phyloP scores from a whole-genome alignment of 176 grass and related monocot genomes.

The Oryza rufipogon region DNA sequence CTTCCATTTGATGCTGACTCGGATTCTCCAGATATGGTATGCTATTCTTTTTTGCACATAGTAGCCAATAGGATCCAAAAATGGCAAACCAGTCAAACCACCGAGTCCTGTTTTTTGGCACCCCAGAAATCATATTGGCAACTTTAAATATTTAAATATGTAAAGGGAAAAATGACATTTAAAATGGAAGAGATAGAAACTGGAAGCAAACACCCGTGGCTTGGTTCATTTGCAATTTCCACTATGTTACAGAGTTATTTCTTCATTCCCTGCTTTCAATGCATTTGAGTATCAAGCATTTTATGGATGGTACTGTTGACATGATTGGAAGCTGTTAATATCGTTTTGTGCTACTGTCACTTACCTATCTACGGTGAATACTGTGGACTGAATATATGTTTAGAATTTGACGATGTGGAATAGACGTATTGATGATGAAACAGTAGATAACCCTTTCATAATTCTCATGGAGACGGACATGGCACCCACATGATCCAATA shows the following conservation, averaged over 20 bases:
- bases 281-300: slow-evolving; percentile 20
- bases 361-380: not conserved
- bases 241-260: not conserved
- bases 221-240: not conserved
- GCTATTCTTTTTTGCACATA: slow-evolving; percentile 15
- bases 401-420: not conserved
- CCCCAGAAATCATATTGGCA: not conserved
- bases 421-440: not conserved
- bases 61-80: not conserved
- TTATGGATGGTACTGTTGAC: not conserved
- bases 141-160: not conserved
- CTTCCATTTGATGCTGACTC: slow-evolving; percentile 58
- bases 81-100: not conserved
- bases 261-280: not conserved
- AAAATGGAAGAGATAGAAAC: not conserved
- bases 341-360: not conserved
- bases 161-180: not conserved
- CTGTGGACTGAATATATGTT: not conserved
- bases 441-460: not conserved
- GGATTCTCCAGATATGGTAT: slow-evolving; percentile 61
- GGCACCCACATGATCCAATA: not conserved
- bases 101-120: too few species aligned
- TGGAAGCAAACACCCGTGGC: not conserved
- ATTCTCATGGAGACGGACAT: not conserved
- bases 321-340: not conserved